Evolutionary conservation across 148 eudicot species (phyloP).

Genomic region (Polygonum aviculare): DNA sequence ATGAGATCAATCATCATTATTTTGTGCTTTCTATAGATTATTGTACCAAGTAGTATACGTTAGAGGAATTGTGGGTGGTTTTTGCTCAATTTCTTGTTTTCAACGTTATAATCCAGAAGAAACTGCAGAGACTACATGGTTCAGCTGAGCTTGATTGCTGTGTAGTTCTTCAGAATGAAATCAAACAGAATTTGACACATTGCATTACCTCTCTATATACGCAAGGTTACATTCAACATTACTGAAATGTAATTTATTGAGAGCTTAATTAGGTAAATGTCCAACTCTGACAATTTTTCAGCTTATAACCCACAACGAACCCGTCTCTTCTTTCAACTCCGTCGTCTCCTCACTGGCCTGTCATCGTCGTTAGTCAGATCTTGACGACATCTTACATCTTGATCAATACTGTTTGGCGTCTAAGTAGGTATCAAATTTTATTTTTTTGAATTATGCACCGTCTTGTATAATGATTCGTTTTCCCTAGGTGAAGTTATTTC

Average conservation of each 20-base stretch:
- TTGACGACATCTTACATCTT: too few relatives aligned
- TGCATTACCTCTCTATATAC: neutral
- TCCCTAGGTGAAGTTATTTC: too few relatives aligned
- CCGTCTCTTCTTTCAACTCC: too few relatives aligned
- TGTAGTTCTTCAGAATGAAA: neutral
- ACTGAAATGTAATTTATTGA: neutral
- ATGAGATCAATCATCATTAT: neutral
- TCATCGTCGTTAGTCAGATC: too few relatives aligned
- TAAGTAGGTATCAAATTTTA: too few relatives aligned
- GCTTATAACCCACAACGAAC: too few relatives aligned
- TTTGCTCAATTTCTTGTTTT: neutral
- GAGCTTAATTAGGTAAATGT: neutral
- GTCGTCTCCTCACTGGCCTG: too few relatives aligned
- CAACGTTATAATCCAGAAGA: neutral
- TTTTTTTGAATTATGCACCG: too few relatives aligned
- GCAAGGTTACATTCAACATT: neutral
- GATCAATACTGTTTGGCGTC: too few relatives aligned
- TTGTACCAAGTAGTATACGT: too few relatives aligned
- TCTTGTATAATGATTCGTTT: too few relatives aligned
- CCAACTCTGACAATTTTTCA: neutral
- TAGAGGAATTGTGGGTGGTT: neutral
- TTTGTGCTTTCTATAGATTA: neutral
- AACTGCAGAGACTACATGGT: neutral
- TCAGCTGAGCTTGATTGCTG: neutral
- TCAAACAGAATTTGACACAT: neutral